These are phyloP conservation scores for Brassica cretica DNA, from an alignment of 345 rosid genomes.

Conservation along the genomic window DNA sequence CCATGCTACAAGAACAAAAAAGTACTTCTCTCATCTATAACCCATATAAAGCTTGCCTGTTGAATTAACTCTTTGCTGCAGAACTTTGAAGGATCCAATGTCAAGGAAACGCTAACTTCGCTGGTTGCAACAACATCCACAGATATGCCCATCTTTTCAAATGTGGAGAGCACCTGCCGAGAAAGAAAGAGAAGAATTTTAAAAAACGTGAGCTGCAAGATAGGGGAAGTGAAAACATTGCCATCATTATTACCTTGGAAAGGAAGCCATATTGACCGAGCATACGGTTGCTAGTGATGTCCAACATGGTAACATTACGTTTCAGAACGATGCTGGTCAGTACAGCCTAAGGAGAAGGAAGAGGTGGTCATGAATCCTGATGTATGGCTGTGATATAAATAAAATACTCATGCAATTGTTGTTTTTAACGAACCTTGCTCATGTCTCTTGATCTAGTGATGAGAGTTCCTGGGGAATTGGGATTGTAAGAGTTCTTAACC, in stretches of 20 bases:
- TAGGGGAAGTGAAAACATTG: not conserved
- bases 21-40: not conserved
- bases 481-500: conserved; percentile 11
- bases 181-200: not conserved
- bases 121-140: conserved; percentile 16
- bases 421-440: conserved; percentile 8
- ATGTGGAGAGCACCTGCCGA: not conserved
- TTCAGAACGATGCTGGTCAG: conserved; percentile 20
- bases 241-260: not conserved
- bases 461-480: conserved; percentile 4
- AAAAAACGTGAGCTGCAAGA: not conserved
- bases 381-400: not conserved
- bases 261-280: conserved; percentile 6
- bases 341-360: conserved; percentile 6
- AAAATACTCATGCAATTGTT: not conserved
- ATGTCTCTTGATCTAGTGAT: conserved; percentile 13
- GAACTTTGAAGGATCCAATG: conserved; percentile 9
- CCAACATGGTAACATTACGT: conserved; percentile 13
- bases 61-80: conserved; percentile 3
- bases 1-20: not conserved
- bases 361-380: not conserved
- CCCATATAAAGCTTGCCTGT: not conserved
- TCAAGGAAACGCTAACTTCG: conserved; percentile 13
- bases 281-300: conserved; percentile 16
- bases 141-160: conserved; percentile 6